Conservation (phyloP, 2,329 filamentous ascomycete species). For the Sporothrix schenckii region DNA sequence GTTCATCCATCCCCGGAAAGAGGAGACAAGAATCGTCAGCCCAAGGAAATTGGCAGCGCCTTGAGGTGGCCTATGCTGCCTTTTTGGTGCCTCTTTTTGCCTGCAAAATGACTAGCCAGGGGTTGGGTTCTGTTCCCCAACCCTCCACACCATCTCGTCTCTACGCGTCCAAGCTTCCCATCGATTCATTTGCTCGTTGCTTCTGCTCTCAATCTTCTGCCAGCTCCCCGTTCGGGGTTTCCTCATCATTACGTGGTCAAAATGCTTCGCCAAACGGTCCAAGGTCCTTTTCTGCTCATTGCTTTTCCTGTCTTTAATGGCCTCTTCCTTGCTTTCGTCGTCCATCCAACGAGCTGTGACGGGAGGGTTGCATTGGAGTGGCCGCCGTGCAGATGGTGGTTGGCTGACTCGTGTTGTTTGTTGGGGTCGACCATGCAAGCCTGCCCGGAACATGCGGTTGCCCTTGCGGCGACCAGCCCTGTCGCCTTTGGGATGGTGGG, state of each 20-base stretch:
- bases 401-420: constrained; percentile 3
- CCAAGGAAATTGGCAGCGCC: constrained; percentile 10
- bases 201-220: not conserved
- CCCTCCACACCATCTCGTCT: not conserved
- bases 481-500: not conserved
- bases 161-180: no score
- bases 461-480: not conserved
- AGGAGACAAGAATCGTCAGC: not conserved
- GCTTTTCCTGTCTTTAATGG: no score
- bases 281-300: not conserved
- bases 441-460: not conserved
- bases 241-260: not conserved
- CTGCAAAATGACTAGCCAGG: constrained; percentile 12
- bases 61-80: no score
- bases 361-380: not conserved
- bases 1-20: not conserved
- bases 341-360: not conserved
- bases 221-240: not conserved
- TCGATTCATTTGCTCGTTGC: no score
- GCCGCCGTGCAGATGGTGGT: constrained; percentile 10
- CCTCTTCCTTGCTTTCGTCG: not conserved
- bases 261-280: no score
- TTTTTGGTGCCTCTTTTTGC: not conserved
- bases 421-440: not conserved
- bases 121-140: constrained; percentile 4